Percentiles rank a stretch among this genome's conserved stretches.
These are phyloP conservation scores for Chlamydomonas incerta DNA, from an alignment of 139 green algal species.

Conservation along the genomic window DNA sequence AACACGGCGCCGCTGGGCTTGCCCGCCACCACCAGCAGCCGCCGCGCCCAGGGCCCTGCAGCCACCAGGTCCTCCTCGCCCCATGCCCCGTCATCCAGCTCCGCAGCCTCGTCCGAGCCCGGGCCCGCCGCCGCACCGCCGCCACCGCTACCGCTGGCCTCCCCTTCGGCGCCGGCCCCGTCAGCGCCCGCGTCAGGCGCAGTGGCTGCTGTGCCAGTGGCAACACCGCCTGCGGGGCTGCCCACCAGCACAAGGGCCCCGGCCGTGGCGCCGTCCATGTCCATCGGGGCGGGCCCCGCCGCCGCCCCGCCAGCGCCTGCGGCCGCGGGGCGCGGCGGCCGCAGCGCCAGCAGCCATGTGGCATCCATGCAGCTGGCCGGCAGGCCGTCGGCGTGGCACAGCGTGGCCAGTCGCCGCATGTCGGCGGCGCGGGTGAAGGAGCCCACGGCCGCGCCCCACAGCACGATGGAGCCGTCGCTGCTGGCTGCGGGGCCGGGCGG, in stretches of 20 bases:
- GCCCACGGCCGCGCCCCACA: constrained; percentile 12
- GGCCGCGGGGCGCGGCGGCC: no score
- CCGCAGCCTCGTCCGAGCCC: background rate
- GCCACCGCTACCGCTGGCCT: no score
- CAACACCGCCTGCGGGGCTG: no score
- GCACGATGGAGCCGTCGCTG: constrained; percentile 11
- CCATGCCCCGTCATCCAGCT: background rate
- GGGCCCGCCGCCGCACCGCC: background rate
- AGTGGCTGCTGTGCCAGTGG: no score
- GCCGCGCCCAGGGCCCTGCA: background rate
- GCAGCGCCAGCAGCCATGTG: constrained; percentile 19
- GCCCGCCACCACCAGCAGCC: constrained; percentile 15
- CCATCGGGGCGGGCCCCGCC: background rate
- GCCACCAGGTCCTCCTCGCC: background rate
- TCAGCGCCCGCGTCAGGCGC: no score
- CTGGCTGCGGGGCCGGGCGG: background rate
- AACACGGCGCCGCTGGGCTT: constrained; percentile 19
- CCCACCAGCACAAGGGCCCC: no score
- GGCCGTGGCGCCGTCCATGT: background rate
- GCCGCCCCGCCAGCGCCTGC: background rate
- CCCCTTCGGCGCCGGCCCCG: no score
- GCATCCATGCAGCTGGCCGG: background rate
- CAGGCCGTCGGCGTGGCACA: constrained; percentile 34
- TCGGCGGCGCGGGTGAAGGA: constrained; percentile 5
- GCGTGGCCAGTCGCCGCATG: background rate